Base-by-base conservation (phyloP, 108 stramenopile species). In the Cafeteria roenbergensis region DNA sequence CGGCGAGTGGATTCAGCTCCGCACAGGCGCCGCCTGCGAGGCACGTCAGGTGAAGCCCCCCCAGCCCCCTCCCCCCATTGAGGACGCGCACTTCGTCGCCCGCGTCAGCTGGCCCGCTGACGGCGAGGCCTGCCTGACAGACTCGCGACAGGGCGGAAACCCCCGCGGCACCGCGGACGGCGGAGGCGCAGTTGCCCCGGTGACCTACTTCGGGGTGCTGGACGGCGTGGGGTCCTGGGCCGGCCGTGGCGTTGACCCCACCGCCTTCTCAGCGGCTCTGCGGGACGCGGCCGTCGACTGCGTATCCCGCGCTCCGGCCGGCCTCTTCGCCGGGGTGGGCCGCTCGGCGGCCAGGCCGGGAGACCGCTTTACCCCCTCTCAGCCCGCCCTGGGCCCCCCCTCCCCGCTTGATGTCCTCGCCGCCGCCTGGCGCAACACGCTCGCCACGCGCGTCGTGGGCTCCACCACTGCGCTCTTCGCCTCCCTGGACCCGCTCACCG, bases 171-270 rank as follows among this genome's bases (percentile, higher is more conserved):
- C n/a, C n/a, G n/a, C n/a, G n/a, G n/a, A n/a, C n/a, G n/a, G n/a
- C n/a, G n/a, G n/a, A n/a, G n/a, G n/a, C n/a, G n/a, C 29, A 32
- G 32, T 12, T 9, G 56, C 4, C 53, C 35, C 36, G 25, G 69
- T 66, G 30, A 55, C 73, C 55, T 78, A 73, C 38, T 54, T 78
- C 24, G 76, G 79, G 14, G 63, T 80, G 25, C 74, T 74, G 14
- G 79, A 80, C 29, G 79, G 79, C 27, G 79, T 80, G 48, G 79
- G 79, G 12, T 63, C 57, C 26, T 80, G 79, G 79, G 58, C 71
- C 24, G 2, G 8, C 21, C 20, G 20, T 6, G 59, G 37, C 17
- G 59, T 61, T 6, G 30, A 61, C 30, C 59, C 59, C 21, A 27
- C 29, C n/a, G 59, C 22, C 36, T 61, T n/a, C n/a, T 1, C 29